Evolutionary conservation across 2,329 filamentous ascomycete genomes (phyloP), one percentile per base, ranked within the genome.

Genomic region (Penicillium nordicum): DNA sequence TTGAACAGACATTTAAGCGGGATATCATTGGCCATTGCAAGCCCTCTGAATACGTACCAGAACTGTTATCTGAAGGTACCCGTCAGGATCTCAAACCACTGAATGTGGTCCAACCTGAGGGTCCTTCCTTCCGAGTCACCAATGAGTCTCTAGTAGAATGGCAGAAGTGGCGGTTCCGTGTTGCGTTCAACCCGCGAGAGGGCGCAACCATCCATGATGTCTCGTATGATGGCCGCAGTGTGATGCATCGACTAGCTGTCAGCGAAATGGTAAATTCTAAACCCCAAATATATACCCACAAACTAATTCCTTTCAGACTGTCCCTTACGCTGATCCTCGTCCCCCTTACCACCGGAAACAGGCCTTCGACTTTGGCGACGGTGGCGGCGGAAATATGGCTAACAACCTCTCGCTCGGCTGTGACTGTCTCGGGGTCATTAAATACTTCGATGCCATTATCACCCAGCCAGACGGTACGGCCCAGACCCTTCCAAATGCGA

Each of bases 311-410:
- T 1, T 2, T 12, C 21, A 69, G 70, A 72, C 70, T 1, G 85
- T 88, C 0, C 85, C 85, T 0, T 90, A 89, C 61, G 85, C 78
- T 3, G 87, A 89, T 63, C 84, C 84, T 0, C 80, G 87, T 1
- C 74, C 79, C 0, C 87, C 86, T 0, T 89, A 83, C 67, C 84
- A 87, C 50, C 80, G 86, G 41, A 90, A 90, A 69, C 84, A 86
- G 51, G 87, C 87, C 0, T 89, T 90, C 63, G 87, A 90, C 63
- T 83, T 90, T 57, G 88, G 88, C 8, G 86, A 90, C 57, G 84
- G 82, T 10, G 87, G 87, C 5, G 83, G 84, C 25, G 88, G 88
- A 1, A 80, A 83, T 47, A 84, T 80, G 46, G 84, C 85, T 16
- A 90, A 90, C 67, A 88, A 88, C 60, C 78, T 90, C 86, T 72